Base-by-base conservation (phyloP, 345 rosid species). In the Clausena lansium region DNA sequence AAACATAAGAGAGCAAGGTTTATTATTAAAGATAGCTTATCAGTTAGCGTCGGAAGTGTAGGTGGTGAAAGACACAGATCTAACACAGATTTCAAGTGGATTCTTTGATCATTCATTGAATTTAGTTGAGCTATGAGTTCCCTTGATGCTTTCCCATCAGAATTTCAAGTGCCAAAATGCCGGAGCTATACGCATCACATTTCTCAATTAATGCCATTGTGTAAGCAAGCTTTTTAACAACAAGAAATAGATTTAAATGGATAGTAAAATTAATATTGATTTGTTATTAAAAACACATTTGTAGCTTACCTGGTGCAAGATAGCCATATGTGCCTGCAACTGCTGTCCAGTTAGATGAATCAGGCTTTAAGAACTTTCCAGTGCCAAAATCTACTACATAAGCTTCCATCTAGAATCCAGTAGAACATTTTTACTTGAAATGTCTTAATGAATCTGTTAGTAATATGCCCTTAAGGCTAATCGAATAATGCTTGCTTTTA, bases 321-420 rank as follows among this genome's bases (percentile, higher is more conserved):
- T 50, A 70, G 27, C 74, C 74, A 30, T 52, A 70, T 7, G 74
- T 70, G 74, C 74, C 74, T 8, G 74, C 74, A 52, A 54, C 74
- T 4, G 38, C 61, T 30, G 74, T 52, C 61, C 74, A 71, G 32
- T 71, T 71, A 15, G 74, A 71, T 19, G 74, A 71, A 71, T 71
- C 62, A 0, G 61, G 45, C 19, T 71, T 71, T 54, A 71, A 15
- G 32, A 71, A 71, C 61, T 54, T 70, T 27, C 61, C 74, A 32
- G 41, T 70, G n/a, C n/a, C n/a, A n/a, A n/a, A n/a, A n/a, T 78
- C 81, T 15, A 57, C 25, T 33, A 79, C 67, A 35, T 68, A 78
- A 61, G 81, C 78, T 52, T 73, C 81, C 41, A 52, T 59, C 36
- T 81, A 7, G 77, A n/a, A 70, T 68, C 71, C 33, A 77, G 75